Percentiles rank a stretch among this genome's conserved stretches.
These are phyloP conservation scores for Alectoria sarmentosa DNA, from an alignment of 495 filamentous ascomycete species.

Conservation along the genomic window DNA sequence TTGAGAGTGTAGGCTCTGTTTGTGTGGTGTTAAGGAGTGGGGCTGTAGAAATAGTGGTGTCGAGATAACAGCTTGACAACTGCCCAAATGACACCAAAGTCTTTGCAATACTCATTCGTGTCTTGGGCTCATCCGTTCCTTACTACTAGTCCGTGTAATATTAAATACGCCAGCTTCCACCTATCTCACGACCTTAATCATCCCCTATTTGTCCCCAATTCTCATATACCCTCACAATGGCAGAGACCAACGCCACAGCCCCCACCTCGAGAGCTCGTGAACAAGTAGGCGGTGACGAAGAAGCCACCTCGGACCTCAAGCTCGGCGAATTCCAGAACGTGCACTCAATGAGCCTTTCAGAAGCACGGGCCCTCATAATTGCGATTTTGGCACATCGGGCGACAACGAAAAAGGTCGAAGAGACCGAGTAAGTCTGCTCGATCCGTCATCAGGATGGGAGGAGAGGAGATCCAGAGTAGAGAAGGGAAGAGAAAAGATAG, in stretches of 20 bases:
- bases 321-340: constrained; percentile 90
- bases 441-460: background rate
- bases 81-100: no score
- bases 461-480: background rate
- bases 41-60: background rate
- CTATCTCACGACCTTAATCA: background rate
- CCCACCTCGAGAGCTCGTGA: constrained; percentile 67
- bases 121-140: background rate
- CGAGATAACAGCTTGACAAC: background rate
- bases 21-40: background rate
- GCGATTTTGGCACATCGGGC: constrained; percentile 72
- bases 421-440: constrained; percentile 38
- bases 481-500: background rate
- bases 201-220: no score
- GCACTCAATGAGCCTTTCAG: constrained; percentile 78
- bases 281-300: constrained; percentile 73
- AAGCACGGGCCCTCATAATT: constrained; percentile 85
- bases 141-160: background rate
- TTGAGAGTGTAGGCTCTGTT: no score
- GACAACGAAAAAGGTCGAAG: constrained; percentile 48
- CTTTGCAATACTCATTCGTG: no score
- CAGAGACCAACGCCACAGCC: constrained; percentile 24
- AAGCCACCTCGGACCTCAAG: constrained; percentile 70
- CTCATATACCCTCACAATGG: background rate
- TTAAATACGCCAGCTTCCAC: background rate